A percentile compares a stretch with the other conserved stretches of the same genome.
Conservation (phyloP, 257 asterid species). For the Asclepias syriaca region DNA sequence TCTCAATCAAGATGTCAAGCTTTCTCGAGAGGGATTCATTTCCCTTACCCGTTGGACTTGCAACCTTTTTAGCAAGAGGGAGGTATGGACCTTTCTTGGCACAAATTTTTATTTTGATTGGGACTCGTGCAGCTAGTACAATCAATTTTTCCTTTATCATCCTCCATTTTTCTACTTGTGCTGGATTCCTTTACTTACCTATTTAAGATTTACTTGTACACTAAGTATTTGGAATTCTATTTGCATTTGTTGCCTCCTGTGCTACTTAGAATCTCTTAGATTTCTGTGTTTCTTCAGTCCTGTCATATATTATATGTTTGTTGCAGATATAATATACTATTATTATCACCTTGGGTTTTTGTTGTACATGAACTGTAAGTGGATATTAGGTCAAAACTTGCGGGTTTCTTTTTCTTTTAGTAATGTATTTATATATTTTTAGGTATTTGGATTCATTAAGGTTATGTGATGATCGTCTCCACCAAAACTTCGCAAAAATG, state of each 20-base stretch:
- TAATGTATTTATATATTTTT: slow-evolving; percentile 2
- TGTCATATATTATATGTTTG: background rate
- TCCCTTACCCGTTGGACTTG: slow-evolving; percentile 54
- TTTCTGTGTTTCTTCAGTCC: background rate
- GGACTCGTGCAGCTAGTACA: background rate
- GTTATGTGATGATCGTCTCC: slow-evolving; percentile 62
- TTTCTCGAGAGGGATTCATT: slow-evolving; percentile 45
- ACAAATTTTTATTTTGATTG: background rate
- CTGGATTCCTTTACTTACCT: background rate
- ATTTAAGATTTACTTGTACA: background rate
- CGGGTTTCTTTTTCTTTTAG: background rate
- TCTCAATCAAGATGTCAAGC: slow-evolving; percentile 87
- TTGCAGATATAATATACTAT: background rate
- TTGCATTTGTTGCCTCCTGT: background rate
- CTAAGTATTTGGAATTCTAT: background rate
- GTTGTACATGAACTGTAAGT: background rate
- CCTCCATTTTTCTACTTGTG: background rate
- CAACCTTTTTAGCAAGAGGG: slow-evolving; percentile 59
- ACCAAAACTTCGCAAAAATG: slow-evolving; percentile 47
- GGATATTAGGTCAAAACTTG: background rate
- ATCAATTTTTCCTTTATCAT: background rate
- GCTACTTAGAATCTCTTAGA: background rate
- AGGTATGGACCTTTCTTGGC: slow-evolving; percentile 44
- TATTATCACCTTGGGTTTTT: background rate
- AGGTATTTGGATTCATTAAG: slow-evolving; percentile 64